Evolutionary conservation across 495 filamentous ascomycete species (phyloP), one percentile per base, ranked within the genome.

Genomic region (Penicillium dipodomyicola): DNA sequence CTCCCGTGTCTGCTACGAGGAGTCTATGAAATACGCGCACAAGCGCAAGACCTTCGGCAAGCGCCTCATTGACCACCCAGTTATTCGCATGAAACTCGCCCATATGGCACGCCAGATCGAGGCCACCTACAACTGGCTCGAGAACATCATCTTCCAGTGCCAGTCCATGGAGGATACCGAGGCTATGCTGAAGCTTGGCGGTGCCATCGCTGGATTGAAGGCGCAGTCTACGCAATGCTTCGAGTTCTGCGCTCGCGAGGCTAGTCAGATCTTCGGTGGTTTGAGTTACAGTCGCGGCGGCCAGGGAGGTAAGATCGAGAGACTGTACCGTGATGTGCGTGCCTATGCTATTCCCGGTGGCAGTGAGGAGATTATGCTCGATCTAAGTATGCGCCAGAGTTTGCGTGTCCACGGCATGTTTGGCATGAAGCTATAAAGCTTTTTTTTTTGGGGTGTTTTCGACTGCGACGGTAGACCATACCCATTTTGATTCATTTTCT

Each of bases 81-180:
- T 98, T 71, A 98, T 98, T 74, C 90, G 94, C 6, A 85, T 97
- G 74, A 98, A 98, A 77, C 85, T 98, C 29, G 94, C 94, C 4
- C 87, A 97, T 72, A 98, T 98, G 94, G 93, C 91, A 15, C 84
- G 94, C 47, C 94, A 97, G 76, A 96, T 97, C 73, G 94, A 98
- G 72, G 91, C 94, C 10, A 88, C 87, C 12, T 94, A 95, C 78
- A 90, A 89, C 76, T 97, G 94, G 94, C 80, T 97, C n/a, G 94
- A 98, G 80, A 94, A 92, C 68, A 77, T 96, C 41, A 87, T 96
- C 72, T 96, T 88, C 77, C 94, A 98, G 75, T 92, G 90, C 77
- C 70, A 88, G 71, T 83, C 84, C 70, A 98, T 98, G 94, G 84
- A 85, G 43, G 91, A 97, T 73, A 91, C 86, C 33, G 91, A 96